Conservation (phyloP, 2,329 filamentous ascomycete species). For the Colletotrichum orchidophilum region DNA sequence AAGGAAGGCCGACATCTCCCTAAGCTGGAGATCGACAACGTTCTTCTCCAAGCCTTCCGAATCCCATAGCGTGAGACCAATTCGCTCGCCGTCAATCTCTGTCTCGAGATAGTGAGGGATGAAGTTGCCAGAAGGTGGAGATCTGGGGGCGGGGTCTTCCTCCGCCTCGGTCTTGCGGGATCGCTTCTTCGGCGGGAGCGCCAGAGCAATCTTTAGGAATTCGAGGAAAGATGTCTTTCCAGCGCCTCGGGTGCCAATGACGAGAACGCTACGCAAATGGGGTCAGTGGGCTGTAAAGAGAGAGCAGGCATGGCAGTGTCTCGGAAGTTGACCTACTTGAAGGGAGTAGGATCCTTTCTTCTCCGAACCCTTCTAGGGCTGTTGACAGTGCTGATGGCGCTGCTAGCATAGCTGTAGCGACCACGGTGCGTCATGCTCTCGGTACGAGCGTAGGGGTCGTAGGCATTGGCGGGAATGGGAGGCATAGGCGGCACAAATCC, state of each 20-base stretch:
- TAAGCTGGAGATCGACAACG: conserved; percentile 91
- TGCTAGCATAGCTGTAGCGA: conserved; percentile 95
- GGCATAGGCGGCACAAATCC: conserved; percentile 58
- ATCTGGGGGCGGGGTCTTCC: conserved; percentile 60
- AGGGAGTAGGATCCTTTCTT: conserved; percentile 96
- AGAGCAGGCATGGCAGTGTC: not conserved
- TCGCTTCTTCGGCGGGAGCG: conserved; percentile 83
- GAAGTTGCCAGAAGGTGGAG: conserved; percentile 72
- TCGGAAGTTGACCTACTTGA: conserved; percentile 80
- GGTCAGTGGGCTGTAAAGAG: not conserved
- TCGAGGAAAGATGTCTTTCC: conserved; percentile 98
- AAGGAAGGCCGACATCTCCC: conserved; percentile 90
- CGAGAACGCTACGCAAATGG: conserved; percentile 74
- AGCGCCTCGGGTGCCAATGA: conserved; percentile 86
- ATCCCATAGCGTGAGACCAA: conserved; percentile 96
- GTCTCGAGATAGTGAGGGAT: conserved; percentile 91
- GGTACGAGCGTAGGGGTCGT: conserved; percentile 82
- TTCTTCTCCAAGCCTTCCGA: conserved; percentile 95
- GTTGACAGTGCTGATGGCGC: conserved; percentile 89
- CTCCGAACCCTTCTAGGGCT: conserved; percentile 90
- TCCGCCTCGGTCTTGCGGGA: conserved; percentile 59
- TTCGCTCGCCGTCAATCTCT: conserved; percentile 89
- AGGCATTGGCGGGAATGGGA: conserved; percentile 65
- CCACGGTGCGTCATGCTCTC: conserved; percentile 98
- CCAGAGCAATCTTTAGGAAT: conserved; percentile 88